Evolutionary conservation across 768 basidiomycete genomes (phyloP).

Genomic region (Boletus edulis): DNA sequence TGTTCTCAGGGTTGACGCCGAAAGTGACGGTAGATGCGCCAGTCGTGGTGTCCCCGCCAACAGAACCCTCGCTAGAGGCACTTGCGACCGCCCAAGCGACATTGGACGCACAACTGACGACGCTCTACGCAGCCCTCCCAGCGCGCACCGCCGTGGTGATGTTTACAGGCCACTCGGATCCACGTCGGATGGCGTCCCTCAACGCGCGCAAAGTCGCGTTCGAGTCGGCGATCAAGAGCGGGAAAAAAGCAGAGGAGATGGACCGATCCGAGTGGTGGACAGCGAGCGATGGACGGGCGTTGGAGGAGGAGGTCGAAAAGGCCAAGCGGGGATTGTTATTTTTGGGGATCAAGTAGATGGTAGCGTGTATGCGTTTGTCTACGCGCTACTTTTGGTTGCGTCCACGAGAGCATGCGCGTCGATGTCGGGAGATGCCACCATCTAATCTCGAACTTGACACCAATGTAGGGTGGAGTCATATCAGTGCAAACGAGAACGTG

Average conservation of each 20-base stretch:
- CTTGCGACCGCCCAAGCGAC: slow-evolving; percentile 39
- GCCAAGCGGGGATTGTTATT: slow-evolving; percentile 85
- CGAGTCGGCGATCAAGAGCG: slow-evolving; percentile 59
- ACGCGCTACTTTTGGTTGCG: too few species aligned
- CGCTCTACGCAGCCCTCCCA: slow-evolving; percentile 69
- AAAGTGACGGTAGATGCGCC: slow-evolving; percentile 43
- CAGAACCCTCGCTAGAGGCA: slow-evolving; percentile 35
- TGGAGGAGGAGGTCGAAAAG: slow-evolving; percentile 78
- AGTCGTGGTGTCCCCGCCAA: slow-evolving; percentile 17
- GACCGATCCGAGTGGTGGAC: slow-evolving; percentile 67
- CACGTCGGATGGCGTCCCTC: slow-evolving; percentile 72
- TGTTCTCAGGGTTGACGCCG: slow-evolving; percentile 56
- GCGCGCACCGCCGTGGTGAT: slow-evolving; percentile 79
- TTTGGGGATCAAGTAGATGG: slow-evolving; percentile 53
- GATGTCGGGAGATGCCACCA: too few species aligned
- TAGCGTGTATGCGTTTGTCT: background rate
- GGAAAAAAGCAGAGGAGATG: slow-evolving; percentile 56
- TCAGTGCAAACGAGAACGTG: too few species aligned
- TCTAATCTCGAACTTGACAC: too few species aligned
- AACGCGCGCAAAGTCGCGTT: slow-evolving; percentile 70
- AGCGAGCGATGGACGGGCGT: slow-evolving; percentile 65
- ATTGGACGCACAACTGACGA: slow-evolving; percentile 60
- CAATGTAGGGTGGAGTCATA: too few species aligned
- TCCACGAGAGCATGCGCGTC: too few species aligned
- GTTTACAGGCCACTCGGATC: slow-evolving; percentile 88